These are phyloP conservation scores for Chlamydomonas eustigma DNA, from an alignment of 139 green algal species.

Conservation along the genomic window DNA sequence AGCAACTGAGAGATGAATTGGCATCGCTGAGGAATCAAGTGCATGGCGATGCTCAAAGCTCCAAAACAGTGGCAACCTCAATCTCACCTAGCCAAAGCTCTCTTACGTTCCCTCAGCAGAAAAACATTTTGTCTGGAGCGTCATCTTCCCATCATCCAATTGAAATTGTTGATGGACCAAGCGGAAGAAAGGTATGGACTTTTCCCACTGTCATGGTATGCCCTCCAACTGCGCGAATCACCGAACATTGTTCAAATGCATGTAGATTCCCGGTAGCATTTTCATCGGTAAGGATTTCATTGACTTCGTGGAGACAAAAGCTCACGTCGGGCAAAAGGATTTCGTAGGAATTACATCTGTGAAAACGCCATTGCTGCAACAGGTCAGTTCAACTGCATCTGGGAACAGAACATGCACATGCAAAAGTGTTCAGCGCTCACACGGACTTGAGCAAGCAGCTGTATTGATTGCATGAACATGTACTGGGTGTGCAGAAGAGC, in stretches of 20 bases:
- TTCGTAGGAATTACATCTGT: conserved; percentile 41
- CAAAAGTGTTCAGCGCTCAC: no score
- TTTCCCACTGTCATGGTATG: no score
- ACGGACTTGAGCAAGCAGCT: no score
- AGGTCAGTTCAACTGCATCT: no score
- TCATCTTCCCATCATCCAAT: conserved; percentile 25
- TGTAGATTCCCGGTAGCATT: conserved; percentile 18
- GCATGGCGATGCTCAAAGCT: neutral
- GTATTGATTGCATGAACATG: neutral
- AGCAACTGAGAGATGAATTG: conserved; percentile 28
- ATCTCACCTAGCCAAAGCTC: neutral
- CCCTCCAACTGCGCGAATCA: no score
- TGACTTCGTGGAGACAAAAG: conserved; percentile 36
- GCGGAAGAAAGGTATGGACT: conserved; percentile 12
- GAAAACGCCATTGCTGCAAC: conserved; percentile 9
- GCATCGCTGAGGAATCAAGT: conserved; percentile 26
- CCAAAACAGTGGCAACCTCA: neutral
- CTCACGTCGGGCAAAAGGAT: conserved; percentile 25
- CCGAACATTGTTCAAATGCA: no score
- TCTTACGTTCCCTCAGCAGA: conserved; percentile 4
- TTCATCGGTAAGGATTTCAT: conserved; percentile 27
- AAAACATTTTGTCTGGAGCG: conserved; percentile 17
- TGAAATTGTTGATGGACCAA: conserved; percentile 20
- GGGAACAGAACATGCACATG: no score
- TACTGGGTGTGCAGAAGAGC: neutral